These are phyloP conservation scores for Xanthoconium stramineum DNA, from an alignment of 768 basidiomycete species.

Conservation along the genomic window DNA sequence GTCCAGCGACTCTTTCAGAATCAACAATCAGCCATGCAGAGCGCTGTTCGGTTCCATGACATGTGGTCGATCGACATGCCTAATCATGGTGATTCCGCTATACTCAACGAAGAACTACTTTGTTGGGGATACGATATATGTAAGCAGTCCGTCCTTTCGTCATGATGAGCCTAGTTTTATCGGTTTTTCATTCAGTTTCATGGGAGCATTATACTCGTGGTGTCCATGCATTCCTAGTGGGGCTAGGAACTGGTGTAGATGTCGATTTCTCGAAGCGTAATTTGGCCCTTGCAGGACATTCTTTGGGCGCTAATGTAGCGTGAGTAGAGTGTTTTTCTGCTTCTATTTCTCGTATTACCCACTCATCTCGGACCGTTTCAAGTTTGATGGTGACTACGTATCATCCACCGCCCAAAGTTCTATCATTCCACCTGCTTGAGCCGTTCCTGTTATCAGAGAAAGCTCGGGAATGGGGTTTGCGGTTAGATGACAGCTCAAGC, in stretches of 20 bases:
- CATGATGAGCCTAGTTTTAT: neutral
- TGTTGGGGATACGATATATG: neutral
- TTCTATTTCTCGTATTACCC: too few relatives aligned
- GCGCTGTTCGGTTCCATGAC: neutral
- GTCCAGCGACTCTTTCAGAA: neutral
- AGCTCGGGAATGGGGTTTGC: neutral
- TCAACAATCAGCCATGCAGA: neutral
- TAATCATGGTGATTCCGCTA: slow-evolving; percentile 8
- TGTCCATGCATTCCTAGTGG: slow-evolving; percentile 4
- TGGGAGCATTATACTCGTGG: slow-evolving; percentile 1
- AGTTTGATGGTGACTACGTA: neutral
- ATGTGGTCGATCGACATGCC: slow-evolving; percentile 8
- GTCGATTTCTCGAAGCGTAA: slow-evolving; percentile 8
- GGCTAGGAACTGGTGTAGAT: neutral
- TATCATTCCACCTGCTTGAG: slow-evolving; percentile 7
- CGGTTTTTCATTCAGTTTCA: neutral
- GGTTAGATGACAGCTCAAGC: neutral
- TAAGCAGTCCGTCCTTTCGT: neutral
- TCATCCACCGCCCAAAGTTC: slow-evolving; percentile 1
- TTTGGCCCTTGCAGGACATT: neutral
- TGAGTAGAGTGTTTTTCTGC: neutral
- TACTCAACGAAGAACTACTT: slow-evolving; percentile 8
- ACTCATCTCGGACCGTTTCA: neutral
- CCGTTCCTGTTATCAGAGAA: neutral
- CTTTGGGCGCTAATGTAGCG: neutral